A percentile compares a stretch with the other conserved stretches of the same genome.
Conservation (phyloP, 495 filamentous ascomycete genomes). For the Penicillium atrosanguineum region DNA sequence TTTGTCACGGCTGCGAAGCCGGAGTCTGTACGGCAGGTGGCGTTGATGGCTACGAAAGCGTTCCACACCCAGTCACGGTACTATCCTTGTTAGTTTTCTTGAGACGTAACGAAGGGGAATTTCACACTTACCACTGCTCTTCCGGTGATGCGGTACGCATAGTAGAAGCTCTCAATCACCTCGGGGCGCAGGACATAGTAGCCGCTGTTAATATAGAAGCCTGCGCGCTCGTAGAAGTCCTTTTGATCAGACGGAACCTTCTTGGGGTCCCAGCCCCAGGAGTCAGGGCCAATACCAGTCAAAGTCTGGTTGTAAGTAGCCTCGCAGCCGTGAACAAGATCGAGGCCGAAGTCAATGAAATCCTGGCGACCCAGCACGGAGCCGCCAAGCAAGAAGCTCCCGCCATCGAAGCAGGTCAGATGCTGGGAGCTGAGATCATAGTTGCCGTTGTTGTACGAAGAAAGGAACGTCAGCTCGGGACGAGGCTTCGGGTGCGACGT, state of each 20-base stretch:
- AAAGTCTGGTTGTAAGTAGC: constrained; percentile 66
- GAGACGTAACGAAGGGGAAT: not conserved
- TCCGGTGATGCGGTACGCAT: constrained; percentile 77
- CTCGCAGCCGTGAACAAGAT: constrained; percentile 71
- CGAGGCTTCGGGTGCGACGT: constrained; percentile 66
- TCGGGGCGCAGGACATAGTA: constrained; percentile 77
- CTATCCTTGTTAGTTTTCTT: constrained; percentile 27
- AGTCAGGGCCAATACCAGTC: constrained; percentile 77
- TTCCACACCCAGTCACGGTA: constrained; percentile 87
- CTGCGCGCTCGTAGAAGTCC: constrained; percentile 59
- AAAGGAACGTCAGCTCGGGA: constrained; percentile 74
- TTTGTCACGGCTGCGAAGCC: constrained; percentile 66
- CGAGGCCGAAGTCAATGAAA: constrained; percentile 72
- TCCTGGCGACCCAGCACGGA: constrained; percentile 59
- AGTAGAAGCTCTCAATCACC: constrained; percentile 85
- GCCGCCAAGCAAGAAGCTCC: constrained; percentile 86
- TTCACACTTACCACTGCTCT: constrained; percentile 42
- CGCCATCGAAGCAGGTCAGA: constrained; percentile 80
- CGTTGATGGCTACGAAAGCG: constrained; percentile 69
- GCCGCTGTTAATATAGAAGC: constrained; percentile 68
- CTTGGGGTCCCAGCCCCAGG: constrained; percentile 65
- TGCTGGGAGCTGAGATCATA: constrained; percentile 58
- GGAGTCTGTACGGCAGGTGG: constrained; percentile 57
- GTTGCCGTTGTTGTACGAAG: constrained; percentile 56
- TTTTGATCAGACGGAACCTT: constrained; percentile 45